Evolutionary conservation across 495 filamentous ascomycete species (phyloP).

Genomic region (Penicillium macrosclerotiorum): DNA sequence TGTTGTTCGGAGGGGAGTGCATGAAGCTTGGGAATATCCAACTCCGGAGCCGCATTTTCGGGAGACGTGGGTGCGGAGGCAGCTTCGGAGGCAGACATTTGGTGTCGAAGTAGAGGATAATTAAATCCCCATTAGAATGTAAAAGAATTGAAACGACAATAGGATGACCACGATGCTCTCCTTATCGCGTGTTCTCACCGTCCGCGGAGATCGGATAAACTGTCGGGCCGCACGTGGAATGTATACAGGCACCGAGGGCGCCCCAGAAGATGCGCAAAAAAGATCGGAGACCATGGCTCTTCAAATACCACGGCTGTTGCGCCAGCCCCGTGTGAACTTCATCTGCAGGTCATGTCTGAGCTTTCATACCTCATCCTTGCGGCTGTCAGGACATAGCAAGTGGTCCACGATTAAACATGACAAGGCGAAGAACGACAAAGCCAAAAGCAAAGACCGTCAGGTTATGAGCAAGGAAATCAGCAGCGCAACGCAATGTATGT

Average conservation of each 20-base stretch:
- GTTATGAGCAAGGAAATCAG: slow-evolving; percentile 51
- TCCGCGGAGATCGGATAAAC: slow-evolving; percentile 38
- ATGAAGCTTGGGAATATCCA: slow-evolving; percentile 86
- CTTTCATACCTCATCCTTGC: slow-evolving; percentile 51
- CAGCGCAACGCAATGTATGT: slow-evolving; percentile 54
- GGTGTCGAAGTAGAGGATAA: slow-evolving; percentile 14
- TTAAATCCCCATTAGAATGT: slow-evolving; percentile 24
- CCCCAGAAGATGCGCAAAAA: not conserved
- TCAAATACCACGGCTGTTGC: slow-evolving; percentile 14
- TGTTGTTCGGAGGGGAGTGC: slow-evolving; percentile 92
- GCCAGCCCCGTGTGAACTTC: not conserved
- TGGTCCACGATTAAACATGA: slow-evolving; percentile 97
- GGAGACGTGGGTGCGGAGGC: slow-evolving; percentile 24
- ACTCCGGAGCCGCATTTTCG: slow-evolving; percentile 52
- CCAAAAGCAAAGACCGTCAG: slow-evolving; percentile 49
- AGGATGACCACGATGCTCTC: slow-evolving; percentile 18
- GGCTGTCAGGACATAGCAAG: slow-evolving; percentile 74
- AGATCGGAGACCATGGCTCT: slow-evolving; percentile 14
- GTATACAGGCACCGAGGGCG: slow-evolving; percentile 9
- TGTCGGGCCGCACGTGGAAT: slow-evolving; percentile 29
- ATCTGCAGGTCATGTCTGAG: slow-evolving; percentile 24
- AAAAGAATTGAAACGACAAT: slow-evolving; percentile 9
- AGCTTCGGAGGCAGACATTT: slow-evolving; percentile 43
- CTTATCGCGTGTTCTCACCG: slow-evolving; percentile 31
- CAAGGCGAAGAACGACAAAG: slow-evolving; percentile 76